Conservation (phyloP, 2,329 filamentous ascomycete species). For the Colletotrichum spinosum region DNA sequence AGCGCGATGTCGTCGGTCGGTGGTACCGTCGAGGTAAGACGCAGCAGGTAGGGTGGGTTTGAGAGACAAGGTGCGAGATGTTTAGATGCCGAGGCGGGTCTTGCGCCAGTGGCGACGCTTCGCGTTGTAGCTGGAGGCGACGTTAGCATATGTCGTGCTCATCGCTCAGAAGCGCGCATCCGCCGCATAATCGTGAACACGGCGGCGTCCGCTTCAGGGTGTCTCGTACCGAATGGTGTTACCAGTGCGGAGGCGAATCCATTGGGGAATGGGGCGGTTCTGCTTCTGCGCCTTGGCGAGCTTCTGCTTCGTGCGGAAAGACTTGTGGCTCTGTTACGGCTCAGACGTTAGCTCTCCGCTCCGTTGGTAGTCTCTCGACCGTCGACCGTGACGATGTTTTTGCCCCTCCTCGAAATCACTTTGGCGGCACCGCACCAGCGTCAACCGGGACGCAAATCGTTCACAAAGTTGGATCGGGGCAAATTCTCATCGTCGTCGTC, state of each 20-base stretch:
- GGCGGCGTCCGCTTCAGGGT: neutral
- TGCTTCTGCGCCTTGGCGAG: conserved; percentile 99
- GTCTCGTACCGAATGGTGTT: conserved; percentile 97
- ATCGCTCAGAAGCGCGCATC: neutral
- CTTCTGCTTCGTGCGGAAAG: conserved; percentile 99
- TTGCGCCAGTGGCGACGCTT: conserved; percentile 99
- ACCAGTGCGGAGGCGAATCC: conserved; percentile 97
- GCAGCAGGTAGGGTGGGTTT: conserved; percentile 42
- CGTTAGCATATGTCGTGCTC: conserved; percentile 9
- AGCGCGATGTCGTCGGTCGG: conserved; percentile 36
- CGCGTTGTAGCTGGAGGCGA: conserved; percentile 88
- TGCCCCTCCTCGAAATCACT: conserved; percentile 22
- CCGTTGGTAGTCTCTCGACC: neutral
- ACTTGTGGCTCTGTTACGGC: conserved; percentile 91
- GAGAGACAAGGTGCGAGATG: conserved; percentile 60
- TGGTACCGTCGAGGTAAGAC: conserved; percentile 39
- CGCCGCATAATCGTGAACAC: neutral
- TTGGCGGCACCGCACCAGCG: neutral
- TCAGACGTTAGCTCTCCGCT: conserved; percentile 28
- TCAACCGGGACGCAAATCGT: neutral
- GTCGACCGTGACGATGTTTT: conserved; percentile 29
- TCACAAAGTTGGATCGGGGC: conserved; percentile 6
- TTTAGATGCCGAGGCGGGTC: conserved; percentile 98
- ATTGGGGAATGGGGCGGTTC: conserved; percentile 99
- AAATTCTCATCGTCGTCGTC: conserved; percentile 18